phyloP scores from a whole-genome alignment of 176 grass and related monocot species.

The Phragmites australis region DNA sequence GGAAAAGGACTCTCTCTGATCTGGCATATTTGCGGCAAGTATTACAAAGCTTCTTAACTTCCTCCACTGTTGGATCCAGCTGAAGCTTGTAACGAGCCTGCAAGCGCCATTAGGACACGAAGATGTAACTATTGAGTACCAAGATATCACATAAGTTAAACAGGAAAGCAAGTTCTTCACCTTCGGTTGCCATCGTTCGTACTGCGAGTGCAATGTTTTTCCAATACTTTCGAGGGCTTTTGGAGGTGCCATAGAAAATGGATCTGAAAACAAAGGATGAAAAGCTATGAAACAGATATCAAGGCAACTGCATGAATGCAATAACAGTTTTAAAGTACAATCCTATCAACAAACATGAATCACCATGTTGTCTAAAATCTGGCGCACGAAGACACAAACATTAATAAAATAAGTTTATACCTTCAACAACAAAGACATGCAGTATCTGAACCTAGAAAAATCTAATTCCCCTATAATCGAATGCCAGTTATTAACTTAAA shows the following conservation, averaged over 20 bases:
- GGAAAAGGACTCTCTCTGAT: conserved; percentile 97
- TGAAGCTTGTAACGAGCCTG: conserved; percentile 94
- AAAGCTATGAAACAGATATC: conserved; percentile 31
- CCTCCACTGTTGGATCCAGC: conserved; percentile 90
- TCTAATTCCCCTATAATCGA: neutral
- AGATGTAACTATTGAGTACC: conserved; percentile 27
- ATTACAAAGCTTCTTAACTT: conserved; percentile 95
- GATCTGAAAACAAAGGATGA: conserved; percentile 61
- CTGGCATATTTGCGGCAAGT: conserved; percentile 96
- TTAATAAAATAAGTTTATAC: neutral
- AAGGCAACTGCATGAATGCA: neutral
- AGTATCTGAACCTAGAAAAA: neutral
- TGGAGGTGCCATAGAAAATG: conserved; percentile 87
- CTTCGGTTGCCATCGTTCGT: conserved; percentile 97
- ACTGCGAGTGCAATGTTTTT: conserved; percentile 93
- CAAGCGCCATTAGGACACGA: neutral
- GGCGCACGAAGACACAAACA: neutral
- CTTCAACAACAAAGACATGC: neutral
- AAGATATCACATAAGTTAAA: conserved; percentile 8
- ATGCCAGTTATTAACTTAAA: neutral
- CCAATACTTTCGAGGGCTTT: conserved; percentile 95
- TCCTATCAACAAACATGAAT: conserved; percentile 16
- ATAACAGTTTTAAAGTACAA: neutral
- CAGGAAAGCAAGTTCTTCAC: conserved; percentile 23
- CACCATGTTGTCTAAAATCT: neutral